These are phyloP conservation scores for Linnemannia zychae DNA, from an alignment of 192 early-diverging fungal species.

Conservation along the genomic window DNA sequence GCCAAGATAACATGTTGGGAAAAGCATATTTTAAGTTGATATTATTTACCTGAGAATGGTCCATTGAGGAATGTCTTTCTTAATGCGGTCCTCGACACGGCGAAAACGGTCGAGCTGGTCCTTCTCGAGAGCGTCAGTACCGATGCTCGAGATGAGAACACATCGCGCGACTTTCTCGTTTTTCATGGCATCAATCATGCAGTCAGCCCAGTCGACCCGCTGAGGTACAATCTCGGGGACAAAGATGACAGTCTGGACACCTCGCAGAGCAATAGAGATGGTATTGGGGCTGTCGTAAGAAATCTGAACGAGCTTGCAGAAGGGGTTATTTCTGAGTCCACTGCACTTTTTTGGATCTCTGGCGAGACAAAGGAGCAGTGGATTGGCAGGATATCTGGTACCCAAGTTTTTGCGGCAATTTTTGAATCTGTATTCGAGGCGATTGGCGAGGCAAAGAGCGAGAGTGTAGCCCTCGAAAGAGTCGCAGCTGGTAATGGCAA, in stretches of 20 bases:
- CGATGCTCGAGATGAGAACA: slow-evolving; percentile 42
- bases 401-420: not conserved
- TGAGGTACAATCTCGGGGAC: slow-evolving; percentile 37
- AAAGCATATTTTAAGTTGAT: not conserved
- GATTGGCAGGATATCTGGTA: not conserved
- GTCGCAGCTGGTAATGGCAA: slow-evolving; percentile 46
- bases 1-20: not conserved
- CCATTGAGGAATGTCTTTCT: slow-evolving; percentile 28
- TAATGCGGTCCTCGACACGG: slow-evolving; percentile 28
- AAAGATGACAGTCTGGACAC: slow-evolving; percentile 31
- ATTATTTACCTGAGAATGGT: slow-evolving; percentile 36
- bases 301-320: slow-evolving; percentile 29
- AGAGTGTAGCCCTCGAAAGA: slow-evolving; percentile 33
- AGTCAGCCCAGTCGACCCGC: slow-evolving; percentile 24
- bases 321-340: not conserved
- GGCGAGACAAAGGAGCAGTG: slow-evolving; percentile 27
- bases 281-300: slow-evolving; percentile 19
- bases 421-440: slow-evolving; percentile 12
- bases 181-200: slow-evolving; percentile 22
- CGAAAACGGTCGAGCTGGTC: slow-evolving; percentile 22
- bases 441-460: slow-evolving; percentile 15
- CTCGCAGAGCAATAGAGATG: slow-evolving; percentile 24
- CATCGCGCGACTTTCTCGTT: slow-evolving; percentile 38
- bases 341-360: slow-evolving; percentile 17
- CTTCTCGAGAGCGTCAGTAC: slow-evolving; percentile 37